Base-by-base conservation (phyloP, 2,329 filamentous ascomycete genomes). In the Epichloe gansuensis region DNA sequence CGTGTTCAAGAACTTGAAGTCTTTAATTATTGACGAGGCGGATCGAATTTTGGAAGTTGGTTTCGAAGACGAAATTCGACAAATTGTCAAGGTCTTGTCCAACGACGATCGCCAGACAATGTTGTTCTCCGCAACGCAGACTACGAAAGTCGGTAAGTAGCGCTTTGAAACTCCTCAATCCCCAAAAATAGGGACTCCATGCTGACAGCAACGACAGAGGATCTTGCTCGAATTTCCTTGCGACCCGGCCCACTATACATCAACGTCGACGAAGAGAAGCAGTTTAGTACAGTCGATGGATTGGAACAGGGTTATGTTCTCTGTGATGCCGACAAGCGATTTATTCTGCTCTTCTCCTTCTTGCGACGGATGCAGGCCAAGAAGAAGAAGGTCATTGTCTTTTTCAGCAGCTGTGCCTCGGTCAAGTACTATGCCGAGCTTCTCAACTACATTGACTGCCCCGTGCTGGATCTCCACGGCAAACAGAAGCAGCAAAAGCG, bases 401-500 rank as follows among this genome's bases (percentile, higher is more conserved):
- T 97, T 75, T 90, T 96, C 72, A 89, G 84, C 60, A 90, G 84
- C 64, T 95, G 90, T 68, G 89, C 89, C 64, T 94, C 86, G 59
- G 91, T 97, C 63, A 95, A 95, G 68, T 98, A 97, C 72, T 90
- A 95, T 70, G 83, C 88, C 28, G 91, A 97, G 68, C 81, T 98
- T 31, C 82, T 98, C 60, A 97, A 97, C 74, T 97, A 95, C 72
- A 96, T 97, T 63, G 93, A 97, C 68, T 78, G 96, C 42, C 90
- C 87, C 5, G 88, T 94, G 3, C 77, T 95, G 44, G 86, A 88
- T 60, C 76, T 95, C 7, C 88, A 94, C 68, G 93, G 90, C 60
- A 96, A 98, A 72, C 89, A 95, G 72, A 98, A 98, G 72, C 93
- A 98, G 71, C 90, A 96, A 71, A 95, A 95, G 70, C 87, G 93